Evolutionary conservation across 2,329 filamentous ascomycete species (phyloP).

Genomic region (Diaporthe sp.): DNA sequence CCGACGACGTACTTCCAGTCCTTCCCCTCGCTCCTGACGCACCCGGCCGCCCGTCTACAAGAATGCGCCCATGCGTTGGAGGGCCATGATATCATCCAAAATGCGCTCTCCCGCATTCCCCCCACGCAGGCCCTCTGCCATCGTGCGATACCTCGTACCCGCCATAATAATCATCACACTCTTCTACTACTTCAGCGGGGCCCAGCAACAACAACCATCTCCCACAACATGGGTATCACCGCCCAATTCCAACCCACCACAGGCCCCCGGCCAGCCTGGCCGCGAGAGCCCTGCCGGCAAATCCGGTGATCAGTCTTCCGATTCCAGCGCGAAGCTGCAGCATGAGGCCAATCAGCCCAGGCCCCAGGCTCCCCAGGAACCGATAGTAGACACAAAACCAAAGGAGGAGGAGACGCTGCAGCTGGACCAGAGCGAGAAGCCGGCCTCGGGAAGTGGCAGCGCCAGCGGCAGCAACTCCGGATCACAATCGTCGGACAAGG

Average conservation of each 20-base stretch:
- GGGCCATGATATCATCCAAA: slow-evolving; percentile 44
- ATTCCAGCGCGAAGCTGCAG: slow-evolving; percentile 34
- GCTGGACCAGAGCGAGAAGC: slow-evolving; percentile 26
- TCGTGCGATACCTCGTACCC: slow-evolving; percentile 55
- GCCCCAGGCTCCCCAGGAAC: slow-evolving; percentile 31
- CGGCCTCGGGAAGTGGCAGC: background rate
- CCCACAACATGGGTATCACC: slow-evolving; percentile 10
- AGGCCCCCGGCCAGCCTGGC: slow-evolving; percentile 17
- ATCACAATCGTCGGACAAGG: slow-evolving; percentile 18
- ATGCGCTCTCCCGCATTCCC: slow-evolving; percentile 57
- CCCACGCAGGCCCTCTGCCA: slow-evolving; percentile 55
- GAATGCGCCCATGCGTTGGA: slow-evolving; percentile 42
- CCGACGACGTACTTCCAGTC: background rate
- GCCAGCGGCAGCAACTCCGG: slow-evolving; percentile 22
- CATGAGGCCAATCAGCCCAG: slow-evolving; percentile 37
- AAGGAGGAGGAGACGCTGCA: slow-evolving; percentile 33
- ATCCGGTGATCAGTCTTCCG: slow-evolving; percentile 26
- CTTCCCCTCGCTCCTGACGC: slow-evolving; percentile 10
- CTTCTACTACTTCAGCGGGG: slow-evolving; percentile 48
- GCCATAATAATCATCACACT: slow-evolving; percentile 50
- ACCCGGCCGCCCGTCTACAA: slow-evolving; percentile 17
- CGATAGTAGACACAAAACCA: slow-evolving; percentile 18
- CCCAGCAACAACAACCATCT: background rate
- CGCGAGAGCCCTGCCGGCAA: slow-evolving; percentile 39
- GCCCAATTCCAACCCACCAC: slow-evolving; percentile 2